phyloP scores from a whole-genome alignment of 495 filamentous ascomycete species.

The Eremomyces bilateralis region DNA sequence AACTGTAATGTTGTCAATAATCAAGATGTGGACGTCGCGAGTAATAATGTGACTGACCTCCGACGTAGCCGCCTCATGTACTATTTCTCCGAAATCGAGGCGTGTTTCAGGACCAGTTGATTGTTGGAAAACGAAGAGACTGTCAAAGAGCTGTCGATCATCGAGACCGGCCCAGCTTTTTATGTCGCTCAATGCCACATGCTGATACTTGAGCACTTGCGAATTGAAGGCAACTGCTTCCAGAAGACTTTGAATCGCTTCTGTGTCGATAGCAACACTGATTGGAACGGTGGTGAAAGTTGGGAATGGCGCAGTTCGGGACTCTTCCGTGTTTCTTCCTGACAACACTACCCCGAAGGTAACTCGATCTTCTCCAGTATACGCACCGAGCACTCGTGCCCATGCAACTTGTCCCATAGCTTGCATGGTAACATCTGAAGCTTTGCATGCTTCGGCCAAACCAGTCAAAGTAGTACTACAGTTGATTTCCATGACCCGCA shows the following conservation, averaged over 20 bases:
- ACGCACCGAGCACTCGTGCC: constrained; percentile 44
- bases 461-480: no score
- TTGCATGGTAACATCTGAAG: constrained; percentile 42
- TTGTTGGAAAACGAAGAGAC: constrained; percentile 62
- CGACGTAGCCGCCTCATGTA: constrained; percentile 33
- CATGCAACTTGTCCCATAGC: constrained; percentile 53
- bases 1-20: no score
- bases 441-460: no score
- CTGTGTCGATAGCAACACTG: constrained; percentile 24
- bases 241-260: constrained; percentile 31
- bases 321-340: constrained; percentile 32
- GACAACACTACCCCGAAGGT: constrained; percentile 54
- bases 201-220: constrained; percentile 40
- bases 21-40: no score
- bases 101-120: no score
- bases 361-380: constrained; percentile 44
- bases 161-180: constrained; percentile 40
- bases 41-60: constrained; percentile 23
- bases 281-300: constrained; percentile 56
- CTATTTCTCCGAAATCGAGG: no score
- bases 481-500: no score
- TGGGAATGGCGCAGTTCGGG: constrained; percentile 38
- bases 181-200: constrained; percentile 41
- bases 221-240: constrained; percentile 40
- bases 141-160: constrained; percentile 47